Conservation (phyloP, 2,329 filamentous ascomycete species). For the Alternaria gansuensis region DNA sequence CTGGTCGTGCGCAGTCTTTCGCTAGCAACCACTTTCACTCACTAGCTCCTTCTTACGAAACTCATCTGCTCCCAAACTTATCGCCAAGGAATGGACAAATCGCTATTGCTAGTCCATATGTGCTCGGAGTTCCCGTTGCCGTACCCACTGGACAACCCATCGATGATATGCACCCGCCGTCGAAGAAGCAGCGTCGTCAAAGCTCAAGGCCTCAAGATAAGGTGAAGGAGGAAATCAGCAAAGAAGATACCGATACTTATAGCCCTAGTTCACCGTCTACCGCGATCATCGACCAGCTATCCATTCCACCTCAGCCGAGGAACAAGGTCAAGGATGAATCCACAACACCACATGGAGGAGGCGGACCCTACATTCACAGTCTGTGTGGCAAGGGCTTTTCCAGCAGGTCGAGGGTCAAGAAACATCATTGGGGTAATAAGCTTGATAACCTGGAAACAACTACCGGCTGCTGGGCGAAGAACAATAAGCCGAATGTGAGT, state of each 20-base stretch:
- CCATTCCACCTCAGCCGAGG: not conserved
- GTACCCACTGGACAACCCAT: constrained; percentile 18
- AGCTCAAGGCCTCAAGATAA: not conserved
- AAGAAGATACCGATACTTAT: not conserved
- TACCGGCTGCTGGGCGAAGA: constrained; percentile 47
- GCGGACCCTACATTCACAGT: constrained; percentile 35
- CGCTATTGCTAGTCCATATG: constrained; percentile 10
- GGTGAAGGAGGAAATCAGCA: not conserved
- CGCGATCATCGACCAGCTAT: not conserved
- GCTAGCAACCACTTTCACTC: not conserved
- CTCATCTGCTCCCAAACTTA: constrained; percentile 3
- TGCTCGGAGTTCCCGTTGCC: constrained; percentile 16
- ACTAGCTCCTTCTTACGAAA: not conserved
- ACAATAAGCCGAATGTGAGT: constrained; percentile 39
- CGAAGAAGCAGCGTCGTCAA: constrained; percentile 8
- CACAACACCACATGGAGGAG: not conserved
- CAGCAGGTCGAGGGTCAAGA: constrained; percentile 40
- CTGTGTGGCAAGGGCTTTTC: constrained; percentile 44
- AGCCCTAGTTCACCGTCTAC: not conserved
- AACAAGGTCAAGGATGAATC: not conserved
- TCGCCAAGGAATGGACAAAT: constrained; percentile 3
- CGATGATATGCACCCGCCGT: constrained; percentile 23
- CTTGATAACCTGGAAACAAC: constrained; percentile 34
- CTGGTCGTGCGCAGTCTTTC: not conserved
- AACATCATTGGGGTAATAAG: constrained; percentile 47